Evolutionary conservation across 768 basidiomycete genomes (phyloP).

Genomic region (Panaeolus papilionaceus): DNA sequence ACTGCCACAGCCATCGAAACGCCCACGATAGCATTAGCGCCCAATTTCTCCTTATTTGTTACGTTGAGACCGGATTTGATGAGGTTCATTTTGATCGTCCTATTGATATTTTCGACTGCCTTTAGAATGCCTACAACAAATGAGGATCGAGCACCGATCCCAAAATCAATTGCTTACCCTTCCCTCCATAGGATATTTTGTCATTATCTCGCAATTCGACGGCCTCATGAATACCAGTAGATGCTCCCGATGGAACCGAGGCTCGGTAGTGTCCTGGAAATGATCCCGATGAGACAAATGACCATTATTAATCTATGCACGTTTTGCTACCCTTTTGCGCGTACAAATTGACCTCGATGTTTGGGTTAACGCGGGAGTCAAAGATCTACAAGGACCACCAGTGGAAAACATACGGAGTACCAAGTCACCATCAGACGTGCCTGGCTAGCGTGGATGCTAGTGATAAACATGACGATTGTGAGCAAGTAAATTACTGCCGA

Average conservation of each 20-base stretch:
- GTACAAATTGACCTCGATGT: conserved; percentile 91
- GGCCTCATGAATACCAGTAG: conserved; percentile 97
- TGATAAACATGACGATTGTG: conserved; percentile 78
- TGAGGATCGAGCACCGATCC: conserved; percentile 6
- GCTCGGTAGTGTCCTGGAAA: conserved; percentile 86
- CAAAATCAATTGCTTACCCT: conserved; percentile 63
- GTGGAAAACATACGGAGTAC: conserved; percentile 16
- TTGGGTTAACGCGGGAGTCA: conserved; percentile 98
- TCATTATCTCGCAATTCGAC: conserved; percentile 98
- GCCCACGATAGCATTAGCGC: conserved; percentile 98
- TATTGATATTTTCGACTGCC: conserved; percentile 95
- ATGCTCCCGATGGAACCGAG: conserved; percentile 97
- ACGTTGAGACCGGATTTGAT: conserved; percentile 85
- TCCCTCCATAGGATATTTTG: conserved; percentile 92
- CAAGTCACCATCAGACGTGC: conserved; percentile 42
- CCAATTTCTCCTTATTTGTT: conserved; percentile 99
- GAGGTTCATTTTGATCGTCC: conserved; percentile 85
- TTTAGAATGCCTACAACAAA: conserved; percentile 78
- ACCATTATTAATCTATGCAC: conserved; percentile 5
- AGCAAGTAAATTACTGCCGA: conserved; percentile 12
- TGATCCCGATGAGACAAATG: conserved; percentile 1
- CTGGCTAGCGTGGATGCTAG: conserved; percentile 92
- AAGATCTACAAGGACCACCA: conserved; percentile 74
- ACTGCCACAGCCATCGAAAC: conserved; percentile 95
- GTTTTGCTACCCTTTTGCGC: conserved; percentile 76